Base-by-base conservation (phyloP, 2,329 filamentous ascomycete genomes). In the Pyrenochaeta sp. region DNA sequence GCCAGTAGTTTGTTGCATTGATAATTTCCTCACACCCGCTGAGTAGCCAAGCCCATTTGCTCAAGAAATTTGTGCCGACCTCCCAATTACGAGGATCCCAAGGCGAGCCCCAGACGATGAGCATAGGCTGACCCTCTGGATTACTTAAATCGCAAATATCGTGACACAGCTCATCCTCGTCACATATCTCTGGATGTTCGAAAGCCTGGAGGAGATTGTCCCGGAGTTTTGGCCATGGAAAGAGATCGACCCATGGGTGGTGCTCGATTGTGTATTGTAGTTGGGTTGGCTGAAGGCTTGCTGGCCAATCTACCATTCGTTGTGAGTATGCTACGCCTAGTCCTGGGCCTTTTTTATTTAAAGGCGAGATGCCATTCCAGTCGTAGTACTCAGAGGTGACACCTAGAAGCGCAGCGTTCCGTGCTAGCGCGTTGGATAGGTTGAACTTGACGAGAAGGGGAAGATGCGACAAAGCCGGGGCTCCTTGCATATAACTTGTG, bases 81-180 rank as follows among this genome's bases (percentile, higher is more conserved):
- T 85, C 82, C 83, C 82, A 85, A 9, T 74, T 78, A 0, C 56
- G 54, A 2, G 71, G 49, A 31, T 83, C 74, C 69, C 76, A 79
- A 0, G 81, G 72, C 5, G 81, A 77, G 0, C 80, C 79, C 82
- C 82, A 84, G 1, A 83, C 78, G 11, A 83, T 69, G 1, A 84
- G 36, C 23, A 46, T 50, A 3, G 58, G 44, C 9, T 51, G 41
- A 1, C 48, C 44, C 10, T 50, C 44, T 14, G 33, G 14, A 18
- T 56, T 50, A 7, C 20, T 33, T 9, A 51, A 56, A 12, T 63
- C 51, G 17, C 51, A 60, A 4, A 62, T 29, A 18, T 67, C 63
- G 48, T 51, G 49, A 20, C 59, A 65, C 7, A 64, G 41, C 18
- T 63, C 58, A 15, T 66, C 60, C 45, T 67, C 65, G 30, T 67